These are phyloP conservation scores for Puya raimondii DNA, from an alignment of 176 grass and related monocot genomes.

Conservation along the genomic window DNA sequence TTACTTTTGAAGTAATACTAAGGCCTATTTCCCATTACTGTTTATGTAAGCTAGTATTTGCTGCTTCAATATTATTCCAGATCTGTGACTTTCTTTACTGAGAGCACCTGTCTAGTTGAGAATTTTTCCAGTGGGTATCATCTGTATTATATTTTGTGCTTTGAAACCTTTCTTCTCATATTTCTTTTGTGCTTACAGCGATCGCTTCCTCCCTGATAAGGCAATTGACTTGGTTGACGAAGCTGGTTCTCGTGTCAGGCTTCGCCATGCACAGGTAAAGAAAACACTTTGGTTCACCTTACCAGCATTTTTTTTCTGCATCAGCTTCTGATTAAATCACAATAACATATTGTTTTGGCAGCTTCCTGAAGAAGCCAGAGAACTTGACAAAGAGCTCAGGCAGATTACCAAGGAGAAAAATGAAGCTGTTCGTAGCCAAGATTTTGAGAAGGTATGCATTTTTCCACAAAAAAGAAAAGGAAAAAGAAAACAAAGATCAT, in stretches of 20 bases:
- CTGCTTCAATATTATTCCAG: too few relatives aligned
- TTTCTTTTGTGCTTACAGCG: slow-evolving; percentile 43
- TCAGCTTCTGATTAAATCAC: slow-evolving; percentile 18
- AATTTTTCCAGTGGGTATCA: too few relatives aligned
- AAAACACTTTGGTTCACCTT: background rate
- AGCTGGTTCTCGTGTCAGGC: slow-evolving; percentile 97
- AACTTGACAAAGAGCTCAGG: slow-evolving; percentile 94
- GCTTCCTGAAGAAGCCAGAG: slow-evolving; percentile 96
- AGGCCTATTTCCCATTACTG: background rate
- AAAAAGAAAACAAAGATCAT: too few relatives aligned
- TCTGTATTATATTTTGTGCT: background rate
- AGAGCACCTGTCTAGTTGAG: too few relatives aligned
- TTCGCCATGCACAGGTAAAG: slow-evolving; percentile 87
- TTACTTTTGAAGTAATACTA: background rate
- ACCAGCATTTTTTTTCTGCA: background rate
- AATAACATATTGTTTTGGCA: slow-evolving; percentile 17
- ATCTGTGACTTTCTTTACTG: too few relatives aligned
- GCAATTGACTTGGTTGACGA: slow-evolving; percentile 99
- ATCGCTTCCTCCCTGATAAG: slow-evolving; percentile 98
- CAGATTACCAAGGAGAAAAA: slow-evolving; percentile 96
- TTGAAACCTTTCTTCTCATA: background rate
- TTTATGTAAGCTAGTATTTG: too few relatives aligned
- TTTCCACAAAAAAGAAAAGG: background rate
- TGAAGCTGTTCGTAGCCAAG: slow-evolving; percentile 87
- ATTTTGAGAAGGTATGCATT: slow-evolving; percentile 88